Percentiles rank a stretch among this genome's conserved stretches.
These are phyloP conservation scores for Tubosaeta sp. DNA, from an alignment of 768 basidiomycete genomes.

Conservation along the genomic window DNA sequence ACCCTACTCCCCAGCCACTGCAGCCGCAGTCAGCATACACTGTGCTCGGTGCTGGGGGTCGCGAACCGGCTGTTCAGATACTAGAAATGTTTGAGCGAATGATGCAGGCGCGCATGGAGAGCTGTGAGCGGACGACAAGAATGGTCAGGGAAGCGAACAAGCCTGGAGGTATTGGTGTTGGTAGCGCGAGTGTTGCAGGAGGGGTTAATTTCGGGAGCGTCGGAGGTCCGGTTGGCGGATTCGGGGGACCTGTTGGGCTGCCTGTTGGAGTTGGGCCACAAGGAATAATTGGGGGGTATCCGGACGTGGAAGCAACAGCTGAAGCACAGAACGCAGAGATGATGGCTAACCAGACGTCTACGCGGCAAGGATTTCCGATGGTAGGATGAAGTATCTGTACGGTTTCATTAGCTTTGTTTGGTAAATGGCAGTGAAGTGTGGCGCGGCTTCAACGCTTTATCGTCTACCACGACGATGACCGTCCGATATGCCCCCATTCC, in stretches of 20 bases:
- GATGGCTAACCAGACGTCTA: conserved; percentile 9
- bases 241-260: conserved; percentile 26
- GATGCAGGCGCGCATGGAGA: conserved; percentile 73
- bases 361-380: conserved; percentile 25
- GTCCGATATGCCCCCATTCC: conserved; percentile 68
- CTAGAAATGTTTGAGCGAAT: conserved; percentile 67
- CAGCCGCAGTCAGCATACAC: conserved; percentile 15
- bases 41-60: conserved; percentile 28
- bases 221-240: conserved; percentile 28
- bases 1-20: conserved; percentile 4
- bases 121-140: conserved; percentile 61
- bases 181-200: conserved; percentile 5
- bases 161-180: conserved; percentile 14
- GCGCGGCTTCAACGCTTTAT: not conserved
- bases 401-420: not conserved
- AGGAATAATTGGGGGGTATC: conserved; percentile 15
- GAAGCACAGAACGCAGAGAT: conserved; percentile 11
- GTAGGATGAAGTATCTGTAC: conserved; percentile 3
- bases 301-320: conserved; percentile 6
- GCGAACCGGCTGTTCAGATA: conserved; percentile 46
- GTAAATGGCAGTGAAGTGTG: conserved; percentile 9
- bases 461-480: conserved; percentile 36
- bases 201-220: conserved; percentile 18
- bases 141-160: conserved; percentile 41
- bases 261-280: conserved; percentile 20